These are phyloP conservation scores for Phaffomyces antillensis DNA, from an alignment of 805 yeast species.

Conservation along the genomic window DNA sequence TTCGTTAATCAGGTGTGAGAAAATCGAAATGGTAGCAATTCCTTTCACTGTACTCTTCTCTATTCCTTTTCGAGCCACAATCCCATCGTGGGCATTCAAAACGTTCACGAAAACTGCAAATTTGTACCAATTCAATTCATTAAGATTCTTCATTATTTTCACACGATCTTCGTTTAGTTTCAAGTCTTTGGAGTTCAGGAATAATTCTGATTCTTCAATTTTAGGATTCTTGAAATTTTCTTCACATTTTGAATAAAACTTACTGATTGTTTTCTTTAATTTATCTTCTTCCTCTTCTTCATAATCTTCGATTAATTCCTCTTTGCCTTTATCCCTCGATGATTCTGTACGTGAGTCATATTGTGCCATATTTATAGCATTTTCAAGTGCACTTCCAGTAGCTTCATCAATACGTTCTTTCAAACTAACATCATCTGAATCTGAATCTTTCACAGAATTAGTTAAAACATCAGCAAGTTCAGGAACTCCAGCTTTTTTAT, in stretches of 20 bases:
- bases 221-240: conserved; percentile 8
- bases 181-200: conserved; percentile 16
- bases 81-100: conserved; percentile 80
- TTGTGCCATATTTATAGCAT: conserved; percentile 18
- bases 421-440: conserved; percentile 4
- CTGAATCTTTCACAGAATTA: not conserved
- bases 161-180: conserved; percentile 32
- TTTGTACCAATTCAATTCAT: conserved; percentile 67
- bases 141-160: conserved; percentile 46
- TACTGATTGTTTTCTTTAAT: not conserved
- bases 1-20: conserved; percentile 28
- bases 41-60: conserved; percentile 42
- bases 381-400: conserved; percentile 20
- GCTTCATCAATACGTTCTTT: conserved; percentile 20
- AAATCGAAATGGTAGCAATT: conserved; percentile 43
- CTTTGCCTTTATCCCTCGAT: conserved; percentile 1
- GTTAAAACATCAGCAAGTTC: not conserved
- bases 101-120: conserved; percentile 65
- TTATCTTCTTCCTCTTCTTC: conserved; percentile 3
- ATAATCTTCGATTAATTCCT: not conserved
- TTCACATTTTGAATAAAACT: not conserved
- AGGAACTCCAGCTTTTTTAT: conserved; percentile 10
- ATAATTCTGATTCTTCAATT: conserved; percentile 13
- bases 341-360: conserved; percentile 17
- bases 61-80: conserved; percentile 70